Evolutionary conservation across 208 protist species (phyloP), one percentile per base, ranked within the genome.

Genomic region (Endotrypanum monterogeii): DNA sequence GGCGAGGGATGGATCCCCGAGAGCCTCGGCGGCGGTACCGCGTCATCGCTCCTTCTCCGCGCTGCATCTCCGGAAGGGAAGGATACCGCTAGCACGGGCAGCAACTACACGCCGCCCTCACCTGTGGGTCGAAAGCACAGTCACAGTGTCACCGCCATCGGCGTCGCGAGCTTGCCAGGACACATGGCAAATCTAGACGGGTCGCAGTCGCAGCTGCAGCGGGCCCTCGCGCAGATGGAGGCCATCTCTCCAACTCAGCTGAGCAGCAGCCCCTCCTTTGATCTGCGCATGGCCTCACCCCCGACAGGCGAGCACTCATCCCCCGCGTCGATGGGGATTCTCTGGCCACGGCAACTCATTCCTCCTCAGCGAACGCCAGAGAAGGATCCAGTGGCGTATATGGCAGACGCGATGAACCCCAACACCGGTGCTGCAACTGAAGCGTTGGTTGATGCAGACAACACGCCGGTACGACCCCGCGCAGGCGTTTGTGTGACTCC

Each of bases 181-280:
- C 25, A 50, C 0, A 54, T 80, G 54, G n/a, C 54, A 32, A 58
- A 56, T 23, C 69, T 75, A 46, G 20, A 51, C 20, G 66, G 44
- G n/a, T 68, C 76, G 32, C 76, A 69, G 56, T 75, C 56, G 65
- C 71, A 81, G 76, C 56, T 76, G 66, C 63, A 76, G 65, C 52
- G 35, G 0, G 71, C 76, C 11, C 65, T 81, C 18, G 76, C 70
- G 0, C 66, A 70, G 41, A 81, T 81, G 76, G 76, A 81, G 50
- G 63, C 76, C 28, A 28, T 81, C 55, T 76, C 71, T 6, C 65
- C 70, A 6, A 76, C 63, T 25, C 76, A n/a, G 56, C 76, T 67
- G 0, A 81, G 76, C 76, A 81, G 76, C 48, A 46, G 28, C 48
- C 55, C 61, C 0, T 81, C 76, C 71, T 81, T 81, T 66, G 76